Percentiles rank a stretch among this genome's conserved stretches.
Conservation (phyloP, 106 monocot genomes). For the Phalaenopsis equestris region DNA sequence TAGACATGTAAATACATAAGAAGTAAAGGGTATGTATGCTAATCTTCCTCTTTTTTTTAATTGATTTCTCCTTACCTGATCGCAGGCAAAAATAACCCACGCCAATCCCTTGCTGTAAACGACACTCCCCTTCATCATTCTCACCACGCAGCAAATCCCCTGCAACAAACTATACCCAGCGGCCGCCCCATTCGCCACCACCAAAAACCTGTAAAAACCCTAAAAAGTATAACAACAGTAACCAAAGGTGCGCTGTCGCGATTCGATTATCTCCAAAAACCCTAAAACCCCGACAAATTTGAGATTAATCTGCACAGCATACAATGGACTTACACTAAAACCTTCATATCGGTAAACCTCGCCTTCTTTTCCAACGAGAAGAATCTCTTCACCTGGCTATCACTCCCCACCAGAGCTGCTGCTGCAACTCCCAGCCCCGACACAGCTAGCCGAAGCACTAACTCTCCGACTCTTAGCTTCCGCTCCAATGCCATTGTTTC, state of each 20-base stretch:
- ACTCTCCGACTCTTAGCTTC: slow-evolving; percentile 54
- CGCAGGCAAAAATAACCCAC: too few relatives aligned
- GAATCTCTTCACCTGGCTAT: slow-evolving; percentile 51
- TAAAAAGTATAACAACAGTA: background rate
- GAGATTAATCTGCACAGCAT: too few relatives aligned
- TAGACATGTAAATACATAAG: too few relatives aligned
- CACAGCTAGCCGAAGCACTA: slow-evolving; percentile 45
- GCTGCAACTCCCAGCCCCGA: slow-evolving; percentile 40
- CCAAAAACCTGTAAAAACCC: slow-evolving; percentile 49
- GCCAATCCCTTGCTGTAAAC: too few relatives aligned
- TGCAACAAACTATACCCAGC: slow-evolving; percentile 78
- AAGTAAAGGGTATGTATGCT: too few relatives aligned
- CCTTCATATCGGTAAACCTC: slow-evolving; percentile 81
- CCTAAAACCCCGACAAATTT: too few relatives aligned
- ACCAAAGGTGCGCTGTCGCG: background rate
- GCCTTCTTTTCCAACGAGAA: slow-evolving; percentile 83
- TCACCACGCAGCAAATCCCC: slow-evolving; percentile 47
- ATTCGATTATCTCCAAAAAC: background rate
- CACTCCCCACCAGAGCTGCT: slow-evolving; percentile 49
- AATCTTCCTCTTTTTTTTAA: too few relatives aligned
- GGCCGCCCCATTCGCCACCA: slow-evolving; percentile 51
- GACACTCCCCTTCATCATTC: slow-evolving; percentile 23
- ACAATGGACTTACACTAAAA: slow-evolving; percentile 44
- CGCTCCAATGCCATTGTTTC: slow-evolving; percentile 40
- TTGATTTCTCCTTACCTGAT: too few relatives aligned